These are phyloP conservation scores for Nitzschia sp. DNA, from an alignment of 108 stramenopile species.

Conservation along the genomic window DNA sequence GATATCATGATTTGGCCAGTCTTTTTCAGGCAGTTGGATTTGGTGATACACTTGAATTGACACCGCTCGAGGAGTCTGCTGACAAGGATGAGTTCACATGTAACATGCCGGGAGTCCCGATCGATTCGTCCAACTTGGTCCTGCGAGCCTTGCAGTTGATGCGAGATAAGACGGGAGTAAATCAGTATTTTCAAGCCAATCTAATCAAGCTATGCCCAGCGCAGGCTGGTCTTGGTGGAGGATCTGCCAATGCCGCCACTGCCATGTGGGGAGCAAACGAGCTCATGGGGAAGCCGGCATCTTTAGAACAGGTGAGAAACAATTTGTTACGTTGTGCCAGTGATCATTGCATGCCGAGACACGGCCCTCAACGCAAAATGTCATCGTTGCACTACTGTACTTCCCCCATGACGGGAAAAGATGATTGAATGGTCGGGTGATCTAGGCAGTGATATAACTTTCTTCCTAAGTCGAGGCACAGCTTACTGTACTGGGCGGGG, in stretches of 20 bases:
- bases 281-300: slow-evolving; percentile 85
- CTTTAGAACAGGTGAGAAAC: slow-evolving; percentile 59
- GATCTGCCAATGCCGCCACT: slow-evolving; percentile 93
- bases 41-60: slow-evolving; percentile 83
- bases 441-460: slow-evolving; percentile 94
- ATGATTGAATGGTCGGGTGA: slow-evolving; percentile 93
- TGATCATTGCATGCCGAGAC: background rate
- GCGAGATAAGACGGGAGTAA: slow-evolving; percentile 74
- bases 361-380: no score
- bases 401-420: slow-evolving; percentile 21
- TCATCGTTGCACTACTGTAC: no score
- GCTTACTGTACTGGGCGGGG: slow-evolving; percentile 96
- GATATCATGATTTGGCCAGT: slow-evolving; percentile 93
- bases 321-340: background rate
- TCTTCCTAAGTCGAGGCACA: slow-evolving; percentile 92
- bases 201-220: slow-evolving; percentile 89
- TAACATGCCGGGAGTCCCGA: slow-evolving; percentile 90
- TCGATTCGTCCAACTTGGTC: slow-evolving; percentile 87
- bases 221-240: slow-evolving; percentile 95
- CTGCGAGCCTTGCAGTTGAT: slow-evolving; percentile 87
- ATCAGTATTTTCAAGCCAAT: slow-evolving; percentile 71
- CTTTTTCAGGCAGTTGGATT: slow-evolving; percentile 95
- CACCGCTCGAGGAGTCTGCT: slow-evolving; percentile 39
- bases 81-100: slow-evolving; percentile 78
- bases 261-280: slow-evolving; percentile 94